These are phyloP conservation scores for Collybia sordida DNA, from an alignment of 768 basidiomycete genomes.

Conservation along the genomic window DNA sequence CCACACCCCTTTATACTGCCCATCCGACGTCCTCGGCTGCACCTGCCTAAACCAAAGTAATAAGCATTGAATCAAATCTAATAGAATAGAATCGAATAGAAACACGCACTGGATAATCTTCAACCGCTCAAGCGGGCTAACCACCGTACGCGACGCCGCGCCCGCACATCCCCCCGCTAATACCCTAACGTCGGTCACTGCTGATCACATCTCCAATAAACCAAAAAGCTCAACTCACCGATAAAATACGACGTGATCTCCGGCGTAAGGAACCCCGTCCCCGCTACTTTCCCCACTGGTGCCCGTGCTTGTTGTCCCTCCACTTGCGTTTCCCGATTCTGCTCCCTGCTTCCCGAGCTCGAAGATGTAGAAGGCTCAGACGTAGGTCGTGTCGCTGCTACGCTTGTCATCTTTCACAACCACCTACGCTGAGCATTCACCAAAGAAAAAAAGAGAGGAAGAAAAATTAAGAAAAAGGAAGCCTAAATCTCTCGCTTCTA, in stretches of 20 bases:
- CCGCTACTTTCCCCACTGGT: no score
- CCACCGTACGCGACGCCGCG: conserved; percentile 84
- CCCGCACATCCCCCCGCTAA: conserved; percentile 58
- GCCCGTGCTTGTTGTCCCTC: conserved; percentile 8
- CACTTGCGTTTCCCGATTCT: conserved; percentile 3
- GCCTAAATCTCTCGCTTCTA: conserved; percentile 6
- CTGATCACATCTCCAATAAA: background rate
- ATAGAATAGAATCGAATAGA: conserved; percentile 5
- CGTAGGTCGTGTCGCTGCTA: conserved; percentile 4
- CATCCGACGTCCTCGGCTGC: conserved; percentile 64
- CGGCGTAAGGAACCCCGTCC: conserved; percentile 33
- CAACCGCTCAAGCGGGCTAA: conserved; percentile 86
- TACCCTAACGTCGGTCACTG: conserved; percentile 8
- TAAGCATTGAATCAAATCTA: conserved; percentile 2
- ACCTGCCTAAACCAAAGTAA: conserved; percentile 64
- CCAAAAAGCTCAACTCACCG: conserved; percentile 23
- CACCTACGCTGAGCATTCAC: conserved; percentile 14
- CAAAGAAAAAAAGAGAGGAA: background rate
- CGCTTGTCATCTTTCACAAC: conserved; percentile 7
- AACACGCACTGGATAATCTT: conserved; percentile 92
- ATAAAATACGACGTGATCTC: conserved; percentile 45
- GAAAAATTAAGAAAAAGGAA: no score
- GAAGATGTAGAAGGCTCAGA: conserved; percentile 6
- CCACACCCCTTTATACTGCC: conserved; percentile 85
- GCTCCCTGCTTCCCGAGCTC: background rate